Conservation (phyloP, 176 grass and related monocot species). For the Poa annua region DNA sequence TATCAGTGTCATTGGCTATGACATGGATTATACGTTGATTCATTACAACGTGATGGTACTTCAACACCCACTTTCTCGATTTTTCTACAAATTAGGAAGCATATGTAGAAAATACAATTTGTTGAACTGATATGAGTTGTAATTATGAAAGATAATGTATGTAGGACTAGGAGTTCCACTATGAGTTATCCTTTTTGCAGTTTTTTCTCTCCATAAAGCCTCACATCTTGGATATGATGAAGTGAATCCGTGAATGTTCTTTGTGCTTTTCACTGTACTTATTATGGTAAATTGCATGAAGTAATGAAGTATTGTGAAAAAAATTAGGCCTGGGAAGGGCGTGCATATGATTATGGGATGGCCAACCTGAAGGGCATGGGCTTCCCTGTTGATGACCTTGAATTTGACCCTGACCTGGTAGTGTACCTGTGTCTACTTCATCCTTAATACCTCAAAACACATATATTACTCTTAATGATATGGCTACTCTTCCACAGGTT, state of each 20-base stretch:
- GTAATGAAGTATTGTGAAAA: conserved; percentile 15
- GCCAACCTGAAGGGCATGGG: conserved; percentile 86
- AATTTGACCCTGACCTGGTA: conserved; percentile 97
- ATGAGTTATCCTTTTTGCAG: not conserved
- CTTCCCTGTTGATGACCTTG: conserved; percentile 87
- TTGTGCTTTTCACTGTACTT: conserved; percentile 4
- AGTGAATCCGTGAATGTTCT: conserved; percentile 1
- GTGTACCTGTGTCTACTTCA: conserved; percentile 35
- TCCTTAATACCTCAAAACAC: conserved; percentile 35
- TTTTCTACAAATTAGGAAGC: conserved; percentile 3
- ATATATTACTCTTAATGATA: conserved; percentile 24
- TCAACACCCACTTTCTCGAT: conserved; percentile 21
- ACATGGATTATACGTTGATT: conserved; percentile 98
- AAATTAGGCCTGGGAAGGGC: conserved; percentile 90
- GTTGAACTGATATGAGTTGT: conserved; percentile 24
- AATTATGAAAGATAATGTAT: conserved; percentile 13
- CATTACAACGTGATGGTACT: conserved; percentile 97
- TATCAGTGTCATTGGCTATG: conserved; percentile 88
- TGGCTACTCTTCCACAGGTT: conserved; percentile 57
- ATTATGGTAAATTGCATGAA: conserved; percentile 9
- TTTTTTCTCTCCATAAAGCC: conserved; percentile 6
- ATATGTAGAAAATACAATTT: conserved; percentile 18
- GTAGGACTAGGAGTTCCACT: not conserved
- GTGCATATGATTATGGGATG: conserved; percentile 99
- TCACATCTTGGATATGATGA: not conserved